phyloP scores from a whole-genome alignment of 768 basidiomycete species.

The Candolleomyces efflorescens region DNA sequence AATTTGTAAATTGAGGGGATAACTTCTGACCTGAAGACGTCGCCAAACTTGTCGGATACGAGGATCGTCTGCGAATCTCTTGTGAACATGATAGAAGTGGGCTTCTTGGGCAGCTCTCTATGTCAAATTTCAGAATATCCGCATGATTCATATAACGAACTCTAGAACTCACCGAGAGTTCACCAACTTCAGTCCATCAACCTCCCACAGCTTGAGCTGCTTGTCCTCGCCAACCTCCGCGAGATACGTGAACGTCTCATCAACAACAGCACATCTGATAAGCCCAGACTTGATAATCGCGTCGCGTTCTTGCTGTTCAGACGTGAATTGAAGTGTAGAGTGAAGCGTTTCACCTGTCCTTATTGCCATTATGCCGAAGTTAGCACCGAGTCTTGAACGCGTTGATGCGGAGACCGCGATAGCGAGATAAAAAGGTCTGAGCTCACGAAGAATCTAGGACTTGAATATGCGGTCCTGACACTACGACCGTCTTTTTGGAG shows the following conservation, averaged over 20 bases:
- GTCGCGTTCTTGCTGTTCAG: slow-evolving; percentile 21
- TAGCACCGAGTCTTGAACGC: not conserved
- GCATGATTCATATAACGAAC: not conserved
- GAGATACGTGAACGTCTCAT: slow-evolving; percentile 40
- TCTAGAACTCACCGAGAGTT: slow-evolving; percentile 52
- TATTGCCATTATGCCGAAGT: slow-evolving; percentile 7
- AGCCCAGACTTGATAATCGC: slow-evolving; percentile 45
- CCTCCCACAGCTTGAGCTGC: slow-evolving; percentile 66
- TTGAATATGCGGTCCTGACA: slow-evolving; percentile 63
- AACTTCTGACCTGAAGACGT: slow-evolving; percentile 76
- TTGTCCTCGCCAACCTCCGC: slow-evolving; percentile 80
- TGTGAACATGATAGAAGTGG: slow-evolving; percentile 66
- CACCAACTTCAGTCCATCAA: slow-evolving; percentile 45
- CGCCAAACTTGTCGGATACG: slow-evolving; percentile 93
- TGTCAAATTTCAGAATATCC: not conserved
- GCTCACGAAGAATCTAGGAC: slow-evolving; percentile 52
- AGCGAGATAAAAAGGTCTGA: not conserved
- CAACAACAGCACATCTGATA: slow-evolving; percentile 55
- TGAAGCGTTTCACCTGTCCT: slow-evolving; percentile 51
- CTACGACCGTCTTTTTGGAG: slow-evolving; percentile 31
- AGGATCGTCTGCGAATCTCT: slow-evolving; percentile 61
- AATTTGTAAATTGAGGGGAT: not conserved
- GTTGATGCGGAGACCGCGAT: not conserved
- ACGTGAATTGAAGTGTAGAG: slow-evolving; percentile 35
- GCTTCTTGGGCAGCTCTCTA: slow-evolving; percentile 82